These are phyloP conservation scores for Citrullus mucosospermus DNA, from an alignment of 306 rosid species.

Conservation along the genomic window DNA sequence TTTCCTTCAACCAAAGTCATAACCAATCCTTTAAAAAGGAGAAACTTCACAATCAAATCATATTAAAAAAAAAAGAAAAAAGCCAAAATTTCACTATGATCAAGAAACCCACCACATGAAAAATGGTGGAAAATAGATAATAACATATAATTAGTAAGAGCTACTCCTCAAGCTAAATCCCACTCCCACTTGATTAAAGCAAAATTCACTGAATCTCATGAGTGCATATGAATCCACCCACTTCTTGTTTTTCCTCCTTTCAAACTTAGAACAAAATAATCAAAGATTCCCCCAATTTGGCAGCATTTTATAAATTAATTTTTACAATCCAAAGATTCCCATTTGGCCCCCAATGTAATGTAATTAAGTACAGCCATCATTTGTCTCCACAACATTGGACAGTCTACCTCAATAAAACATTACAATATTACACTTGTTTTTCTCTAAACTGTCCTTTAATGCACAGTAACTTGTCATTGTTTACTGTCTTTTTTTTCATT, in stretches of 20 bases:
- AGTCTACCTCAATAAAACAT: neutral
- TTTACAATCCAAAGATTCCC: constrained; percentile 3
- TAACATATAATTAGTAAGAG: neutral
- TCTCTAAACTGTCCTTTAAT: neutral
- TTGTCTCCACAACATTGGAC: constrained; percentile 2
- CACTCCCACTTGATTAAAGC: neutral
- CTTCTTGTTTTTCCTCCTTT: neutral
- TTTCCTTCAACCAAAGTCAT: neutral
- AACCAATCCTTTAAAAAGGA: neutral
- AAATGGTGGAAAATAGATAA: neutral
- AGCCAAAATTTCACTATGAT: neutral
- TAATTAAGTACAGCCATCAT: neutral
- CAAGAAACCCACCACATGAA: neutral
- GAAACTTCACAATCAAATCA: neutral
- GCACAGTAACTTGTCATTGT: constrained; percentile 1
- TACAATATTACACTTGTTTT: neutral
- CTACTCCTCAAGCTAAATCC: neutral
- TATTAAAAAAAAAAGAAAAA: neutral
- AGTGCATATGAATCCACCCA: neutral
- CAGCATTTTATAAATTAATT: neutral
- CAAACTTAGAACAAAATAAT: neutral
- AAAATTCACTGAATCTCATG: neutral
- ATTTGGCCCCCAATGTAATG: neutral
- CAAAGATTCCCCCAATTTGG: neutral
- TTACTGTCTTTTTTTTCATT: neutral